These are phyloP conservation scores for Musa acuminata DNA, from an alignment of 176 grass and related monocot genomes.

Conservation along the genomic window DNA sequence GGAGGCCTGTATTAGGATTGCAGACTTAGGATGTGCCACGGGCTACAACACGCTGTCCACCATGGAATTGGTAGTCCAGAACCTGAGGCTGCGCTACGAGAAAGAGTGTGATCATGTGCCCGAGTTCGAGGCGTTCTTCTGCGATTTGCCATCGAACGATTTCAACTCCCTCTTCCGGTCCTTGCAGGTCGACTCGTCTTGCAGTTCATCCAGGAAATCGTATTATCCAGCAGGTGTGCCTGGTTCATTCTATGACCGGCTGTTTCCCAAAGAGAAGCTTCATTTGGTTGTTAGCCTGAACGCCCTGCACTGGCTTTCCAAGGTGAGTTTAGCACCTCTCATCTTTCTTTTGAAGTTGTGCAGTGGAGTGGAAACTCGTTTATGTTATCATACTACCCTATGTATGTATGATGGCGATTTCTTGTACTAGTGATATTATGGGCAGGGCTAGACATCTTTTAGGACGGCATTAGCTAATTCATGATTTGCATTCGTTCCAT, in stretches of 20 bases:
- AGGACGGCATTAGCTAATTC: too few species aligned
- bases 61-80: constrained; percentile 13
- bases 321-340: neutral
- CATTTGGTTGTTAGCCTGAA: constrained; percentile 14
- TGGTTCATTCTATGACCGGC: constrained; percentile 24
- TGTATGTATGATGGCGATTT: too few species aligned
- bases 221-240: constrained; percentile 30
- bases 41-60: constrained; percentile 27
- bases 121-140: constrained; percentile 31
- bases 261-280: constrained; percentile 21
- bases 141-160: constrained; percentile 34
- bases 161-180: constrained; percentile 32
- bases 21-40: constrained; percentile 29
- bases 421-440: too few species aligned
- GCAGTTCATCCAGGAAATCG: neutral
- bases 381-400: too few species aligned
- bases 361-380: too few species aligned
- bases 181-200: neutral
- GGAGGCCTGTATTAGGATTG: constrained; percentile 6
- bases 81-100: neutral
- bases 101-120: neutral
- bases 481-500: too few species aligned
- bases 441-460: too few species aligned
- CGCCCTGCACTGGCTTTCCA: constrained; percentile 33
- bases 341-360: too few species aligned